Evolutionary conservation across 257 asterid genomes (phyloP), one percentile per base, ranked within the genome.

Genomic region (Henckelia pumila): DNA sequence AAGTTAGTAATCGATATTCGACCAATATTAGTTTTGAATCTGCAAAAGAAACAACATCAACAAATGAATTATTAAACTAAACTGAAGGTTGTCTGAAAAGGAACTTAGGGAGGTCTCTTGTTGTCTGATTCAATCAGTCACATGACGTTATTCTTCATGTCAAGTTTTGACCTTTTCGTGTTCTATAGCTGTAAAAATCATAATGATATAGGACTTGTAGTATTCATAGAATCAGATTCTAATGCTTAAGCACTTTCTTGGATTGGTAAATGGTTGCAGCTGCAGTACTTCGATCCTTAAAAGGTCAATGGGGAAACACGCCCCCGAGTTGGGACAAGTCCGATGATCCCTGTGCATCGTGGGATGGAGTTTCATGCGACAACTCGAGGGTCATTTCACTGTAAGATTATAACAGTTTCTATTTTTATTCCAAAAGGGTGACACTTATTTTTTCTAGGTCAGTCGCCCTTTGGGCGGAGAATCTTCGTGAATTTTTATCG

Each of bases 361-460:
- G 98, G 98, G 98, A 91, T 26, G 98, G 98, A 59, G 82, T 91
- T 55, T 67, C 85, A 65, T 91, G 98, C 78, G 84, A 80, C 77
- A 75, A 73, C 80, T 79, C 96, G 11, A 85, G 94, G 66, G 90
- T 91, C 67, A 84, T 88, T 61, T 83, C 89, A 20, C 47, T 91
- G 98, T 91, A 66, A 79, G 89, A 40, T 11, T 52, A 49, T 21
- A 20, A 25, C 49, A 23, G 23, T 25, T 24, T 28, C 21, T 9
- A 5, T 1, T 9, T 23, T 2, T n/a, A n/a, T 40, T 57, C 50
- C 6, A 6, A 40, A 40, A 40, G 50, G 50, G 50, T 40, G 50
- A 40, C 58, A 13, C 55, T 32, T 7, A 16, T 26, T 64, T 19
- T 26, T 67, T 28, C 22, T 10, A 23, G 0, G 26, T 7, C 23